Percentiles rank a stretch among this genome's conserved stretches.
Evolutionary conservation across 176 grass and related monocot species (phyloP).

Genomic region (Rhynchospora breviuscula): DNA sequence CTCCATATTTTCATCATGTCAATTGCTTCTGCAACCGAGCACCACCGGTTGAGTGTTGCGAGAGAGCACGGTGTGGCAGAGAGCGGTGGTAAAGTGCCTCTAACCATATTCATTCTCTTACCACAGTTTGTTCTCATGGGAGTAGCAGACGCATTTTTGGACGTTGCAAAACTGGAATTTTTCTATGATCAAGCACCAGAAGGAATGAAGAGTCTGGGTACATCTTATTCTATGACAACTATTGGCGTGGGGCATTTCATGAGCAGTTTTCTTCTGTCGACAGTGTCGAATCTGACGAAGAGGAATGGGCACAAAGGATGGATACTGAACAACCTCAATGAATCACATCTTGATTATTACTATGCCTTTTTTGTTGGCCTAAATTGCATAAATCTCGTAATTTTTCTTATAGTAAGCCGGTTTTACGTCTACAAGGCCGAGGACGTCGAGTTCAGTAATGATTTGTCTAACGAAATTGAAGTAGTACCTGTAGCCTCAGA

Average conservation of each 20-base stretch:
- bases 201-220: slow-evolving; percentile 91
- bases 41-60: slow-evolving; percentile 42
- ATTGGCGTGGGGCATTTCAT: slow-evolving; percentile 77
- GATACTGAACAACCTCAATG: slow-evolving; percentile 86
- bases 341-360: slow-evolving; percentile 75
- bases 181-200: slow-evolving; percentile 93
- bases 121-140: slow-evolving; percentile 91
- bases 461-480: slow-evolving; percentile 16
- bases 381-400: slow-evolving; percentile 54
- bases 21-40: slow-evolving; percentile 63
- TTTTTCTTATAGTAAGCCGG: slow-evolving; percentile 58
- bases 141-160: slow-evolving; percentile 70
- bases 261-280: slow-evolving; percentile 61
- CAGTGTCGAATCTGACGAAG: slow-evolving; percentile 46
- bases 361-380: slow-evolving; percentile 69
- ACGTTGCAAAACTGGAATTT: slow-evolving; percentile 90
- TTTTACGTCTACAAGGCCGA: slow-evolving; percentile 74
- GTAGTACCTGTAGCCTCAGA: background rate
- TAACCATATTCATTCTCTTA: slow-evolving; percentile 69
- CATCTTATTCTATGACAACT: slow-evolving; percentile 72
- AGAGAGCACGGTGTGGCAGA: slow-evolving; percentile 39
- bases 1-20: slow-evolving; percentile 82
- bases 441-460: background rate
- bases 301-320: slow-evolving; percentile 43
- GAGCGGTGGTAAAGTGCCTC: slow-evolving; percentile 47